A percentile compares a stretch with the other conserved stretches of the same genome.
phyloP scores from a whole-genome alignment of 352 stramenopile species.

The Elongisporangium anandrum region DNA sequence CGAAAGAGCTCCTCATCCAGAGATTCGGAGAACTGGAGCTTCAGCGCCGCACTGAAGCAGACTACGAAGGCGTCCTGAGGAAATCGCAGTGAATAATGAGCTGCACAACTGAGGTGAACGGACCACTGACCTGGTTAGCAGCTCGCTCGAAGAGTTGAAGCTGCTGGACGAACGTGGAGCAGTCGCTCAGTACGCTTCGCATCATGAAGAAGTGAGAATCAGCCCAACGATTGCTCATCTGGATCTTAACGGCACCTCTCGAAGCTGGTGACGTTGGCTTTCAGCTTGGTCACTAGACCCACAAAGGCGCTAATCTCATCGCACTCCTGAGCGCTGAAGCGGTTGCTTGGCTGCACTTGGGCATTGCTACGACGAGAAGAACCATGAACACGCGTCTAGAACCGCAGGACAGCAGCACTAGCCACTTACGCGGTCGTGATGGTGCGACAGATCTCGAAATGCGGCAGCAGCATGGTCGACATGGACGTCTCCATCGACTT shows the following conservation, averaged over 20 bases:
- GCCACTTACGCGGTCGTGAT: constrained; percentile 48
- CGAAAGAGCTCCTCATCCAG: constrained; percentile 58
- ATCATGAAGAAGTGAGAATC: not conserved
- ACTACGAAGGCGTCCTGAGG: constrained; percentile 52
- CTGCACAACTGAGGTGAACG: too few species aligned
- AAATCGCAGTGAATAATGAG: too few species aligned
- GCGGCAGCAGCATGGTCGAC: constrained; percentile 38
- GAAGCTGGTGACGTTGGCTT: constrained; percentile 5
- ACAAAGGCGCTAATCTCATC: constrained; percentile 32
- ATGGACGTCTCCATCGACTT: constrained; percentile 41
- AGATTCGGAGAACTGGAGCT: constrained; percentile 47
- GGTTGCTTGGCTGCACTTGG: constrained; percentile 18
- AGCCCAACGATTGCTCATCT: not conserved
- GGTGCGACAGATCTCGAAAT: constrained; percentile 51
- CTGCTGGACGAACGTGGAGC: constrained; percentile 18
- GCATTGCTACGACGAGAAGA: constrained; percentile 24
- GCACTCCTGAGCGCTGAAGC: constrained; percentile 22
- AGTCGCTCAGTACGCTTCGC: constrained; percentile 28
- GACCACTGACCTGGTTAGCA: constrained; percentile 31
- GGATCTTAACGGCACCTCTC: constrained; percentile 9
- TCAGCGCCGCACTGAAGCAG: constrained; percentile 37
- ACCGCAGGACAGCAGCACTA: not conserved
- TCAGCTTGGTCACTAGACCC: constrained; percentile 17
- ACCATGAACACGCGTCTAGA: not conserved
- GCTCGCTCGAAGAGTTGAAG: constrained; percentile 50